Percentiles rank a stretch among this genome's conserved stretches.
Conservation (phyloP, 768 basidiomycete genomes). For the Solioccasus polychromus region DNA sequence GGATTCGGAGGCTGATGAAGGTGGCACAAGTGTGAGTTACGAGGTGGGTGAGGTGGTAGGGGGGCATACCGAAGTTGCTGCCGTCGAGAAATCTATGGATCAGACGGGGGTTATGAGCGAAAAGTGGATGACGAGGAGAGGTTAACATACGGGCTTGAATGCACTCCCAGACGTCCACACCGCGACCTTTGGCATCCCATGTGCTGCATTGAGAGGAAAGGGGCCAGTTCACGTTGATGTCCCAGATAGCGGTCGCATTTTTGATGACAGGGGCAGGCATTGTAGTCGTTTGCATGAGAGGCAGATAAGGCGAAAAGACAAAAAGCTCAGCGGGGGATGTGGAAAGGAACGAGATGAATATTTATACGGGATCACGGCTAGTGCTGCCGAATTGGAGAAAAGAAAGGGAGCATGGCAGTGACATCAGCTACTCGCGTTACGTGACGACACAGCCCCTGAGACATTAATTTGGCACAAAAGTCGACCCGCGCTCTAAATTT, state of each 20-base stretch:
- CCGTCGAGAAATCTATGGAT: slow-evolving; percentile 55
- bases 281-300: slow-evolving; percentile 20
- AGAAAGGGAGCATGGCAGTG: slow-evolving; percentile 30
- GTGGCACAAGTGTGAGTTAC: slow-evolving; percentile 3
- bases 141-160: slow-evolving; percentile 52
- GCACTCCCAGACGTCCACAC: slow-evolving; percentile 78
- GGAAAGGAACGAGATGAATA: slow-evolving; percentile 12
- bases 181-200: slow-evolving; percentile 64
- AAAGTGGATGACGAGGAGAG: background rate
- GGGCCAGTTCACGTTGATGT: slow-evolving; percentile 62
- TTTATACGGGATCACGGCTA: slow-evolving; percentile 30
- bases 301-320: background rate
- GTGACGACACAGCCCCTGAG: slow-evolving; percentile 27
- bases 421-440: slow-evolving; percentile 31
- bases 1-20: slow-evolving; percentile 40
- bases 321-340: slow-evolving; percentile 3
- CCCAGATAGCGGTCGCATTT: slow-evolving; percentile 71
- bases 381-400: slow-evolving; percentile 26
- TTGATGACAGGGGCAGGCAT: slow-evolving; percentile 42
- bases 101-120: slow-evolving; percentile 4
- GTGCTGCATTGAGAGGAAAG: slow-evolving; percentile 66
- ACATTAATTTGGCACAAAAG: slow-evolving; percentile 19
- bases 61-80: slow-evolving; percentile 41
- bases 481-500: slow-evolving; percentile 9
- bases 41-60: background rate